Evolutionary conservation across 2,329 filamentous ascomycete species (phyloP), one percentile per base, ranked within the genome.

Genomic region (Penicillium sp.): DNA sequence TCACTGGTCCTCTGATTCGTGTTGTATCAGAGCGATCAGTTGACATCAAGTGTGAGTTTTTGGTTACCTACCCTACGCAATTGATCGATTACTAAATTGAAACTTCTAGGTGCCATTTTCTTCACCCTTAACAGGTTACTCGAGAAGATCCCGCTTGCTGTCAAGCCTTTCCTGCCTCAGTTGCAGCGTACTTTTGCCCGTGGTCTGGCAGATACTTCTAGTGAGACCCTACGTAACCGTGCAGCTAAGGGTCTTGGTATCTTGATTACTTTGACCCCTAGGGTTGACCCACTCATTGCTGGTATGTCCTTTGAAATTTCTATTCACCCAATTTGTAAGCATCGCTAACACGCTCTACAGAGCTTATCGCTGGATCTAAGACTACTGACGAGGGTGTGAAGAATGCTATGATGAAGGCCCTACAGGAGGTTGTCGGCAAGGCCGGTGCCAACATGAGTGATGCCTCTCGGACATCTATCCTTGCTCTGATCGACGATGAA

Each of bases 131-230:
- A 97, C 79, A 96, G 96, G 66, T 80, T 99, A 29, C 81, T 99
- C 37, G 92, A 96, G 76, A 99, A 98, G 83, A 98, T 99, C 74
- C 95, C 95, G 0, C 86, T 90, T 10, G 93, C 96, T 65, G 83
- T 99, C 59, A 97, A 98, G 77, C 95, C 95, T 3, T 99, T 99
- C 84, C 78, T 99, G 71, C 95, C 95, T 10, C 95, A 99, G 72
- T 83, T 99, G 52, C 95, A 99, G 76, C 86, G 95, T 59, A 99
- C 95, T 0, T 99, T 99, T 78, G 93, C 95, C 56, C 96, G 97
- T 77, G 93, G 93, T 43, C 83, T 99, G 49, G 95, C 95, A 3
- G 96, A 99, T 75, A 87, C 92, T 0, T 90, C 92, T 0, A 98
- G 93, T 73, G 93, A 98, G 65, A 81, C 93, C 21, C 79, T 99